These are phyloP conservation scores for Phoma sp. DNA, from an alignment of 2,329 filamentous ascomycete species.

Conservation along the genomic window DNA sequence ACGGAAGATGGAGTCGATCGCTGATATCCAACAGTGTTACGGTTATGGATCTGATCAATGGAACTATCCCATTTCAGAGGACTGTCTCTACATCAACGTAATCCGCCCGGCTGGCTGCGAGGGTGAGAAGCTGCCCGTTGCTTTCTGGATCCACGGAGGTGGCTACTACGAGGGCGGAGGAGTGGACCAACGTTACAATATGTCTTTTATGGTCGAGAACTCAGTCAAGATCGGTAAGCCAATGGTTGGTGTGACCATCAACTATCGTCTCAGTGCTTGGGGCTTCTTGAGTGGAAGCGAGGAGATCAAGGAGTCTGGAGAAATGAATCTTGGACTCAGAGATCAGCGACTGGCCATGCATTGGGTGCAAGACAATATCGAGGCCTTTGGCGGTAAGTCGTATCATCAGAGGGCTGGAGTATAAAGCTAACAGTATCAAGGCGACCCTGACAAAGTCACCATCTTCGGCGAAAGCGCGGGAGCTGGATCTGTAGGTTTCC, in stretches of 20 bases:
- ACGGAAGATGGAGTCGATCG: background rate
- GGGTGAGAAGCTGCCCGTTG: slow-evolving; percentile 56
- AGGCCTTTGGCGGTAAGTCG: slow-evolving; percentile 50
- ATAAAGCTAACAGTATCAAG: slow-evolving; percentile 40
- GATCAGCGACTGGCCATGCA: slow-evolving; percentile 57
- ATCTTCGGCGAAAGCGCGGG: slow-evolving; percentile 56
- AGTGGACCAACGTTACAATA: slow-evolving; percentile 61
- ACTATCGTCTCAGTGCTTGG: slow-evolving; percentile 63
- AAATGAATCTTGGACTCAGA: slow-evolving; percentile 54
- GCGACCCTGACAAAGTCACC: slow-evolving; percentile 51
- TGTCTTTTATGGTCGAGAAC: slow-evolving; percentile 55
- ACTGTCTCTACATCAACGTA: slow-evolving; percentile 60
- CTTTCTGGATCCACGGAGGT: slow-evolving; percentile 64
- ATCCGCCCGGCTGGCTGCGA: slow-evolving; percentile 50
- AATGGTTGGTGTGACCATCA: slow-evolving; percentile 53
- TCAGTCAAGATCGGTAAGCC: slow-evolving; percentile 55
- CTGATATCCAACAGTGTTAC: slow-evolving; percentile 39
- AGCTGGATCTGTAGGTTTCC: slow-evolving; percentile 52
- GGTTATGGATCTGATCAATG: slow-evolving; percentile 46
- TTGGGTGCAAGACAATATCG: slow-evolving; percentile 54
- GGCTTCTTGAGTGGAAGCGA: slow-evolving; percentile 66
- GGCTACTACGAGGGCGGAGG: slow-evolving; percentile 57
- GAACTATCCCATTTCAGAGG: slow-evolving; percentile 59
- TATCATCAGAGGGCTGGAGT: slow-evolving; percentile 31
- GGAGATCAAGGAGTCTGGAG: slow-evolving; percentile 50